Base-by-base conservation (phyloP, 2,329 filamentous ascomycete genomes). In the Fonsecaea nubica region DNA sequence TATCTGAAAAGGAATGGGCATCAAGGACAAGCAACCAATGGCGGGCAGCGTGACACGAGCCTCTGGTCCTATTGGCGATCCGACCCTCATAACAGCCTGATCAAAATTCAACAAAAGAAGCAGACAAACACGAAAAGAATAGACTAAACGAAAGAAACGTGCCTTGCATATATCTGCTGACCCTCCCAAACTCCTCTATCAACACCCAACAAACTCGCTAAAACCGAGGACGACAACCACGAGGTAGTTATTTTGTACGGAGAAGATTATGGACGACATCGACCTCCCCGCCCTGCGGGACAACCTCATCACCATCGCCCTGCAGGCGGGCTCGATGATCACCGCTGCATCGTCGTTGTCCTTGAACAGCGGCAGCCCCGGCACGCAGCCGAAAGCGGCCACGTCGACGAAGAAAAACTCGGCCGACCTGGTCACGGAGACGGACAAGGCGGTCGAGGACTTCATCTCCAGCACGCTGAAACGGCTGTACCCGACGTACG, bases 361-460 rank as follows among this genome's bases (percentile, higher is more conserved):
- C 12, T 18, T 8, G 21, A 53, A 53, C 50, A 25, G 18, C 12
- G 25, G 33, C n/a, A 7, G 18, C 6, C n/a, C n/a, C 25, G 8
- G 21, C 42, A 30, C 57, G 25, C 9, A 42, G 21, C 7, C 32
- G n/a, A 74, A 74, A 57, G 73, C 72, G 21, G 74, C 6, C 30
- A 32, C 77, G 4, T 77, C 75, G 35, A 82, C 80, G 15, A 83
- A 83, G 71, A 81, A 81, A 72, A 83, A 83, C 72, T 81, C 84
- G 61, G 85, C 85, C 65, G 86, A 89, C 73, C 81, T 89, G 38
- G 87, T 89, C 18, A 89, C 87, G 7, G 85, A 88, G 77, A 88
- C 86, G 64, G 87, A 89, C 75, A 84, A 82, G 68, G 86, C 85
- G 4, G 86, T 88, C 38, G 86, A 89, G 74, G 81, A 80, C 25